A percentile compares a stretch with the other conserved stretches of the same genome.
These are phyloP conservation scores for Acmispon strigosus DNA, from an alignment of 306 rosid species.

Conservation along the genomic window DNA sequence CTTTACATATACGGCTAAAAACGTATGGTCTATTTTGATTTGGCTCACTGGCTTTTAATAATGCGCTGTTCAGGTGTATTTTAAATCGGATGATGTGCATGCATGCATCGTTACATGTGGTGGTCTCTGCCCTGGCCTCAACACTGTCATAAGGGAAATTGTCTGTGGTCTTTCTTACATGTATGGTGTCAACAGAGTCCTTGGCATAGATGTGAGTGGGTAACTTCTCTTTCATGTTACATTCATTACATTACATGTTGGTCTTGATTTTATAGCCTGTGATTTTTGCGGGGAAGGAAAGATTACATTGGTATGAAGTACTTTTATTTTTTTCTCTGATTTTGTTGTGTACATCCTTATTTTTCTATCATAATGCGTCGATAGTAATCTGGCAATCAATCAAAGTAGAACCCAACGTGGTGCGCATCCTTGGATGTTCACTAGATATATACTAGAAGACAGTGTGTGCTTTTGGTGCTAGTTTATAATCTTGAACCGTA, in stretches of 20 bases:
- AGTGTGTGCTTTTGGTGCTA: background rate
- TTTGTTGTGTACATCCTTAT: background rate
- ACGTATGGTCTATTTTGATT: background rate
- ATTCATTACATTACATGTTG: background rate
- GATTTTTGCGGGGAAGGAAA: background rate
- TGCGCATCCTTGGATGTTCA: too few relatives aligned
- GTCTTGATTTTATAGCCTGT: background rate
- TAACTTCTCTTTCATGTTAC: conserved; percentile 11
- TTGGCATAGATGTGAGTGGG: conserved; percentile 77
- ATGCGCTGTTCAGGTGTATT: conserved; percentile 52
- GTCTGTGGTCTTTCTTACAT: conserved; percentile 87
- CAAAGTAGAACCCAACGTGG: background rate
- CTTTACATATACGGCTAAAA: background rate
- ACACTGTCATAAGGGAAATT: conserved; percentile 92
- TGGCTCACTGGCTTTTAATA: background rate
- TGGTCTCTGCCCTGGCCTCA: conserved; percentile 98
- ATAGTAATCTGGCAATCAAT: background rate
- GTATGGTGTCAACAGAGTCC: conserved; percentile 82
- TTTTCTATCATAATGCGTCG: background rate
- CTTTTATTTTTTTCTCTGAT: background rate
- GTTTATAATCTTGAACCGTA: background rate
- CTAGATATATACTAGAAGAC: background rate
- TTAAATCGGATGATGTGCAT: conserved; percentile 66
- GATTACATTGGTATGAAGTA: background rate
- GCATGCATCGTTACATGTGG: conserved; percentile 98